Evolutionary conservation across 345 rosid species (phyloP).

Genomic region (Cardamine resedifolia): DNA sequence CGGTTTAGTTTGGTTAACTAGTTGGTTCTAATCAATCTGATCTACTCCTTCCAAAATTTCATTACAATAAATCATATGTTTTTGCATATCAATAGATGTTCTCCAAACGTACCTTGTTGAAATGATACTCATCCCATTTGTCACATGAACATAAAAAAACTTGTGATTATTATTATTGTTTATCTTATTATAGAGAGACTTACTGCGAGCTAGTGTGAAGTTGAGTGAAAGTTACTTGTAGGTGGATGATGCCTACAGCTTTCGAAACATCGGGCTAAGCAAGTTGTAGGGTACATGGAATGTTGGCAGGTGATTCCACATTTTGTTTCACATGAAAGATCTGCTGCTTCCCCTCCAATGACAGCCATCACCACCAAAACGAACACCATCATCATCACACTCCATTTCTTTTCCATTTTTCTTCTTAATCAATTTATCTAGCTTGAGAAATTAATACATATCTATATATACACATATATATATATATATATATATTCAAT

Average conservation of each 20-base stretch:
- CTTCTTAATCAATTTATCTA: background rate
- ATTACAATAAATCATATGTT: background rate
- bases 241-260: background rate
- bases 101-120: background rate
- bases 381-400: background rate
- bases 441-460: background rate
- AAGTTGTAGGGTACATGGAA: background rate
- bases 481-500: background rate
- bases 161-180: background rate
- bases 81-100: background rate
- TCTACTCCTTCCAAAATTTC: background rate
- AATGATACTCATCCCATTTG: background rate
- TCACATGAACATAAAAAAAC: background rate
- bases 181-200: background rate
- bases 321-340: background rate
- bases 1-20: background rate
- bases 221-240: background rate
- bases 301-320: background rate
- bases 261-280: background rate
- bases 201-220: slow-evolving; percentile 1
- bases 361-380: slow-evolving; percentile 7
- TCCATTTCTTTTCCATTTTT: slow-evolving; percentile 21
- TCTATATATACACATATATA: too few relatives aligned
- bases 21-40: background rate
- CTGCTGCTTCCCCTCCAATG: slow-evolving; percentile 5